Evolutionary conservation across 148 eudicot genomes (phyloP), one percentile per base, ranked within the genome.

Genomic region (Camellia granthamiana): DNA sequence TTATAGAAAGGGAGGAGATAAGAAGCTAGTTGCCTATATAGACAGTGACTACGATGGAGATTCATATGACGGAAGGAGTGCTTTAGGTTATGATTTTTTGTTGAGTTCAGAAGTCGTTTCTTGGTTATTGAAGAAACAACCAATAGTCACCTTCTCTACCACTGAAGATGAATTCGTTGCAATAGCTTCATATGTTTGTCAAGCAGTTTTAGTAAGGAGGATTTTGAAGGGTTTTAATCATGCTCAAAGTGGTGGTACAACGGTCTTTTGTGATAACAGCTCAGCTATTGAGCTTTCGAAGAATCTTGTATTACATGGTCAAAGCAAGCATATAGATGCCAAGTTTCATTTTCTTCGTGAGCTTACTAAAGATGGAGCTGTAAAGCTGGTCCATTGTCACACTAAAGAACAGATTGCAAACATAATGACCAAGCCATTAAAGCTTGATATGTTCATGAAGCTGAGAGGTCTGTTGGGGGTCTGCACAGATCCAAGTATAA

Each of bases 281-380:
- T 67, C 70, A 38, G 47, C 70, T 67, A 67, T 67, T 30, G 47
- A 30, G 16, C 70, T 67, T 67, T 67, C 70, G 46, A 67, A 67
- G 46, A 67, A 67, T 67, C 46, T 46, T 38, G 70, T 41, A 38
- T 41, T 30, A 38, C 70, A 67, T 67, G 70, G 43, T 67, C 13
- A 12, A 38, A 67, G 44, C 6, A 67, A 67, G 70, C 70, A 67
- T 67, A 67, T 67, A 7, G 44, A 6, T 11, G 11, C 6, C 38
- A 30, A 1, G 38, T 30, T 30, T 30, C 38, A 30, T 30, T 30
- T 30, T 30, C 38, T 30, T 30, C 0, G 46, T 41, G 70, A 67
- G 70, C 70, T 67, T 67, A 67, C 70, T 67, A 67, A 67, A 41
- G 46, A 67, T 67, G 70, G 70, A 67, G 46, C 38, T 23, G 46